These are phyloP conservation scores for Eremochloa ophiuroides DNA, from an alignment of 176 grass and related monocot species.

Conservation along the genomic window DNA sequence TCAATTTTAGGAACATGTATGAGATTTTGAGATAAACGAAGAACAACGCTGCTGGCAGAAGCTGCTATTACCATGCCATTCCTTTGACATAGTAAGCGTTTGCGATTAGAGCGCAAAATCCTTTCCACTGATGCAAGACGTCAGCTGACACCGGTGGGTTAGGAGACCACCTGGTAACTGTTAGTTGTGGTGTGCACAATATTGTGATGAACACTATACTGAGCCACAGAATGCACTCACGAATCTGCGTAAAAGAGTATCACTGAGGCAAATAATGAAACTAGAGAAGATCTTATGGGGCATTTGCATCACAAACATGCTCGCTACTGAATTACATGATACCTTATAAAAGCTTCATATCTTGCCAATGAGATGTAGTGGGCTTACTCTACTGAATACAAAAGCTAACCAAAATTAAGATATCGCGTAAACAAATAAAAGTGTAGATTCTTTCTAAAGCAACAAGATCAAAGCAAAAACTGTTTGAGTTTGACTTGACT, in stretches of 20 bases:
- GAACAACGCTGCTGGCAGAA: not conserved
- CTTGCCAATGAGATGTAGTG: constrained; percentile 17
- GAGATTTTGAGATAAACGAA: not conserved
- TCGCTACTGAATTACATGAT: not conserved
- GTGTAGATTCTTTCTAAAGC: not conserved
- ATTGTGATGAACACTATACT: constrained; percentile 98
- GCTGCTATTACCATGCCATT: constrained; percentile 79
- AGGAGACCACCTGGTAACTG: constrained; percentile 85
- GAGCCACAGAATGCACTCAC: constrained; percentile 90
- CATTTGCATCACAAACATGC: constrained; percentile 12
- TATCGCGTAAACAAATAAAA: not conserved
- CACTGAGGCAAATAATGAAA: not conserved
- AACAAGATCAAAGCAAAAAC: constrained; percentile 6
- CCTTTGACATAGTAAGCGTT: constrained; percentile 93
- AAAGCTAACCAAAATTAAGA: constrained; percentile 7
- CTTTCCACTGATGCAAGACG: constrained; percentile 90
- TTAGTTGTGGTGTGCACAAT: constrained; percentile 87
- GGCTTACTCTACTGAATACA: not conserved
- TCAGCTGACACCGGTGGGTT: constrained; percentile 72
- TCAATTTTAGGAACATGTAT: constrained; percentile 12
- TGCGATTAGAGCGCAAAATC: constrained; percentile 88
- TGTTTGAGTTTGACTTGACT: not conserved
- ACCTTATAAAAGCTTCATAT: constrained; percentile 28
- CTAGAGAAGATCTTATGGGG: not conserved
- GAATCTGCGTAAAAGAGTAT: constrained; percentile 31